phyloP scores from a whole-genome alignment of 2,329 filamentous ascomycete genomes.

The Beauveria varroae region DNA sequence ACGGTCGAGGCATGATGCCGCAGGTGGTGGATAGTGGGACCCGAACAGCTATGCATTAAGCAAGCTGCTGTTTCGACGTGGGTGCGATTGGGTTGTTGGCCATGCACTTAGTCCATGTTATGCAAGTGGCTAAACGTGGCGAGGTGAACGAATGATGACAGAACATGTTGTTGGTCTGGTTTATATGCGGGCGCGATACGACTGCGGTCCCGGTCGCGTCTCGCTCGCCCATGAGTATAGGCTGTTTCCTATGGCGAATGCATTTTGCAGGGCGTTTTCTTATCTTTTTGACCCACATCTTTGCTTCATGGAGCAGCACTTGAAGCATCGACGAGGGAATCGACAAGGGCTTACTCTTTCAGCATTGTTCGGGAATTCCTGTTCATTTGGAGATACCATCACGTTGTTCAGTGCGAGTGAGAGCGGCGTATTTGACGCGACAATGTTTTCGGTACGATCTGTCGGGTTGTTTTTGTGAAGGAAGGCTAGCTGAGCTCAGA shows the following conservation, averaged over 20 bases:
- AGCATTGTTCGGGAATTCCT: slow-evolving; percentile 1
- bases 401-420: not conserved
- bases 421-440: not conserved
- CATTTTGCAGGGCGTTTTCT: slow-evolving; percentile 7
- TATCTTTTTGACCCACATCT: not conserved
- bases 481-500: not conserved
- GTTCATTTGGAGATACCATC: not conserved
- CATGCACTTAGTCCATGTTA: not conserved
- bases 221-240: not conserved
- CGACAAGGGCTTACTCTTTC: not conserved
- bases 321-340: not conserved
- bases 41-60: slow-evolving; percentile 21
- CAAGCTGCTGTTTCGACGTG: not conserved
- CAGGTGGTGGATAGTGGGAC: slow-evolving; percentile 23
- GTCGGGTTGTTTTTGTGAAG: not conserved
- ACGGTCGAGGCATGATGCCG: slow-evolving; percentile 23
- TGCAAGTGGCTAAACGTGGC: not conserved
- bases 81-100: not conserved
- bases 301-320: not conserved
- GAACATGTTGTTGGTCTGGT: not conserved
- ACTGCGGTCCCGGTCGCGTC: not conserved
- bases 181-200: not conserved
- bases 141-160: not conserved
- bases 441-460: not conserved
- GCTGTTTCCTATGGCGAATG: not conserved